Conservation (phyloP, 495 filamentous ascomycete species). For the Podospora australis region DNA sequence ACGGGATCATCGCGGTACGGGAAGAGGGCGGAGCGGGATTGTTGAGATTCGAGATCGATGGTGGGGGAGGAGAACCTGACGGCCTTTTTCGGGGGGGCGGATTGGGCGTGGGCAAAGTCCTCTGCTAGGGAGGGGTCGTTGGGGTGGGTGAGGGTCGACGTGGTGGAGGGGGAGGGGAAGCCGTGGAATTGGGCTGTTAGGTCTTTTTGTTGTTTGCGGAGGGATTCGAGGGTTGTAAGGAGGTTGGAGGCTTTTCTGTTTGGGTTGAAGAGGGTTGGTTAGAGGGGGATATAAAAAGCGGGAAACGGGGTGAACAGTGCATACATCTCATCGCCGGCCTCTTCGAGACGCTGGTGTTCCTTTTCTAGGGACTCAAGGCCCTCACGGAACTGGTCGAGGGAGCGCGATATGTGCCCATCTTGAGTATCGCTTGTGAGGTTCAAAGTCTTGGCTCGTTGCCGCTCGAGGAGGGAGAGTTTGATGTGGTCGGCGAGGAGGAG, state of each 20-base stretch:
- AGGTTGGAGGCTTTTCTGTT: constrained; percentile 40
- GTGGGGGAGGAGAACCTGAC: constrained; percentile 68
- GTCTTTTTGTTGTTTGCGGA: constrained; percentile 54
- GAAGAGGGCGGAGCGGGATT: constrained; percentile 48
- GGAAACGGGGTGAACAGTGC: constrained; percentile 8
- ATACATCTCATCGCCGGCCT: constrained; percentile 53
- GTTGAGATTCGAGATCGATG: constrained; percentile 41
- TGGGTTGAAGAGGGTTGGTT: neutral
- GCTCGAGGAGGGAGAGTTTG: constrained; percentile 75
- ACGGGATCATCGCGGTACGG: constrained; percentile 50
- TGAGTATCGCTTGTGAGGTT: constrained; percentile 72
- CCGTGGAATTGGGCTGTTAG: constrained; percentile 57
- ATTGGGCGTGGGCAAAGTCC: constrained; percentile 60
- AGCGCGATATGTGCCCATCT: constrained; percentile 83
- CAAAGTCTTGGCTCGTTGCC: constrained; percentile 83
- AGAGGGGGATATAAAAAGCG: neutral
- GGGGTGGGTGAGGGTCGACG: constrained; percentile 49
- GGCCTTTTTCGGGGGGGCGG: constrained; percentile 49
- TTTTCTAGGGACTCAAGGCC: constrained; percentile 71
- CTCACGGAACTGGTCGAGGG: constrained; percentile 76
- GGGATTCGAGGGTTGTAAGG: constrained; percentile 41
- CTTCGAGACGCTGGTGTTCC: constrained; percentile 56
- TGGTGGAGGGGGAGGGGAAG: constrained; percentile 42
- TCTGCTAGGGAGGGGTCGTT: constrained; percentile 59
- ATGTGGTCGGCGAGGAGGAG: constrained; percentile 72